Base-by-base conservation (phyloP, 768 basidiomycete genomes). In the Rhizopogon sp. region DNA sequence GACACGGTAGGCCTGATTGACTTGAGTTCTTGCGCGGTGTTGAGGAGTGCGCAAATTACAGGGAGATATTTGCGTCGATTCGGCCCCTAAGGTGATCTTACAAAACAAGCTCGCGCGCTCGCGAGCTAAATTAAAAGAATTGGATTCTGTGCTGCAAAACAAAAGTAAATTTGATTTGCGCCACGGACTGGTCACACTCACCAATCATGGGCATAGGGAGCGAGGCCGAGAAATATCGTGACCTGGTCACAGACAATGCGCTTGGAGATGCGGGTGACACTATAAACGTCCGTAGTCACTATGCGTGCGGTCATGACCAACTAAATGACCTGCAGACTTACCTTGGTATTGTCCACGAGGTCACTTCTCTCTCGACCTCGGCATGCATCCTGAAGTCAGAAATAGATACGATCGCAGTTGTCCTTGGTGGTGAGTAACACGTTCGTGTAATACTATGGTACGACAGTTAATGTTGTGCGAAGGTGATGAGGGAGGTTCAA, bases 401-500 rank as follows among this genome's bases (percentile, higher is more conserved):
- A 69, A 75, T 85, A 29, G 79, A 84, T 7, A 74, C 76, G 0
- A 82, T 93, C 37, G 65, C 71, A 3, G 69, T 67, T 43, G 84
- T 84, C 33, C 74, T 93, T 43, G 86, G 82, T 59, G 85, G 89
- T 85, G 59, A 57, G 81, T 66, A 28, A 37, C 14, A 45, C 49
- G 28, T 42, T 61, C 39, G 63, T 40, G 57, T 54, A 53, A 43
- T 41, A n/a, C n/a, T n/a, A 50, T 55, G 52, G 57, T 43, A 22
- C 45, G 28, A 58, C 35, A 35, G 2, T 53, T 44, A 35, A 43
- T 20, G 47, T 56, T 42, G 7, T 52, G 8, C 55, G 14, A n/a
- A 93, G 91, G 81, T 61, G 91, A 93, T 62, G 79, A 85, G 63
- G 91, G 91, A 29, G 78, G 74, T 10, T 80, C 82, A 60, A 76